These are phyloP conservation scores for Gossypium thurberi DNA, from an alignment of 345 rosid genomes.

Conservation along the genomic window DNA sequence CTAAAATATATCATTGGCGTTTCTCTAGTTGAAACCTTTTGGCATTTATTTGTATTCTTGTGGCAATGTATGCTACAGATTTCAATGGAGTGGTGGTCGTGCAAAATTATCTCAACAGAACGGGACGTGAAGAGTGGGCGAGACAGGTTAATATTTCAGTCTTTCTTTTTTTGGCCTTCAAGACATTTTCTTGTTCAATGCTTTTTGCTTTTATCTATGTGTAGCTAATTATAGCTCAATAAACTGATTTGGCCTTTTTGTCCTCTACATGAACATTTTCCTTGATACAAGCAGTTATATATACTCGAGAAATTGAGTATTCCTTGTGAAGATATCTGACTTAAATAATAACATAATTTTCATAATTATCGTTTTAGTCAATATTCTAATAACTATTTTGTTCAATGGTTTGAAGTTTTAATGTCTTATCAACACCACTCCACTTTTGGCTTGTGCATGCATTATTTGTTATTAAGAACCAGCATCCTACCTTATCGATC, in stretches of 20 bases:
- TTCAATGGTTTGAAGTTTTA: background rate
- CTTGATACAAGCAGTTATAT: background rate
- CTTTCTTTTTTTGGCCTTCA: background rate
- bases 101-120: conserved; percentile 75
- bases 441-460: background rate
- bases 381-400: background rate
- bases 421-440: background rate
- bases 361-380: background rate
- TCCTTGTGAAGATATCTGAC: background rate
- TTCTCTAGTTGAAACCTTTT: background rate
- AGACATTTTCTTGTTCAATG: background rate
- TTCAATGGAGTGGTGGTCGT: conserved; percentile 82
- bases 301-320: background rate
- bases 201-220: background rate
- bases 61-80: conserved; percentile 46
- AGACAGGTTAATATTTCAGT: conserved; percentile 44
- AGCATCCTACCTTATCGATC: background rate
- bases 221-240: background rate
- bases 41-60: background rate
- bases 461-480: background rate
- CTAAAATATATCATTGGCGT: background rate
- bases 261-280: background rate
- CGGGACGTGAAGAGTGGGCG: conserved; percentile 87
- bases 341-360: background rate
- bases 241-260: background rate